Conservation (phyloP, 2,329 filamentous ascomycete genomes). For the Amauroascus verrucosus region DNA sequence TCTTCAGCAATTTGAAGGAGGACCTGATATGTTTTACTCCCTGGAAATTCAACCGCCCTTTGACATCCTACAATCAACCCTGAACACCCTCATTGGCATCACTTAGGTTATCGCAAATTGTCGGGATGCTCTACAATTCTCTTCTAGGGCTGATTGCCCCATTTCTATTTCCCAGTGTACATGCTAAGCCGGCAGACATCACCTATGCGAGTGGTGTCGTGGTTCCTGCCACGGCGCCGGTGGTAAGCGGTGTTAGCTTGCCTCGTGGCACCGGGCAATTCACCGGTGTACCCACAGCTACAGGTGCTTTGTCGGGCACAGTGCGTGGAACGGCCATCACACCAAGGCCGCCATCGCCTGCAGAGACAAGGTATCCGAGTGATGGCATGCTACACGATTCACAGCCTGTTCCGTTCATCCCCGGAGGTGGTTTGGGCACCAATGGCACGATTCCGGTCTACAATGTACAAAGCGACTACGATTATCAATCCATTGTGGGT, state of each 20-base stretch:
- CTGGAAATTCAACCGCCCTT: background rate
- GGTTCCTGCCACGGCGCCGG: slow-evolving; percentile 13
- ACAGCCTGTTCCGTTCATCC: slow-evolving; percentile 61
- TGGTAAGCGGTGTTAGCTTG: slow-evolving; percentile 3
- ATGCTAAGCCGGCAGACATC: slow-evolving; percentile 10
- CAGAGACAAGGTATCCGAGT: slow-evolving; percentile 59
- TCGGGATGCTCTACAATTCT: slow-evolving; percentile 4
- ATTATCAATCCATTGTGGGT: slow-evolving; percentile 59
- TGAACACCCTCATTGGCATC: background rate
- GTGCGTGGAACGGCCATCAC: slow-evolving; percentile 48
- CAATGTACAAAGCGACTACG: slow-evolving; percentile 69
- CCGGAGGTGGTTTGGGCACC: slow-evolving; percentile 62
- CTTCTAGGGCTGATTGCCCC: background rate
- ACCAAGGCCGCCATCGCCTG: slow-evolving; percentile 47
- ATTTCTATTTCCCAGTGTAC: background rate
- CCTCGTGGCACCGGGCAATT: slow-evolving; percentile 44
- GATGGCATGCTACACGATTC: slow-evolving; percentile 58
- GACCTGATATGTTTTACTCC: background rate
- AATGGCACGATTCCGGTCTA: slow-evolving; percentile 70
- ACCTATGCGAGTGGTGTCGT: slow-evolving; percentile 14
- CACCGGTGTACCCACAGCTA: slow-evolving; percentile 56
- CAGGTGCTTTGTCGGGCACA: slow-evolving; percentile 54
- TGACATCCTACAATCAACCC: background rate
- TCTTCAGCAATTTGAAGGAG: background rate
- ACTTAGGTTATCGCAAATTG: background rate